Conservation (phyloP, 352 stramenopile genomes). For the Globisporangium perplexum region DNA sequence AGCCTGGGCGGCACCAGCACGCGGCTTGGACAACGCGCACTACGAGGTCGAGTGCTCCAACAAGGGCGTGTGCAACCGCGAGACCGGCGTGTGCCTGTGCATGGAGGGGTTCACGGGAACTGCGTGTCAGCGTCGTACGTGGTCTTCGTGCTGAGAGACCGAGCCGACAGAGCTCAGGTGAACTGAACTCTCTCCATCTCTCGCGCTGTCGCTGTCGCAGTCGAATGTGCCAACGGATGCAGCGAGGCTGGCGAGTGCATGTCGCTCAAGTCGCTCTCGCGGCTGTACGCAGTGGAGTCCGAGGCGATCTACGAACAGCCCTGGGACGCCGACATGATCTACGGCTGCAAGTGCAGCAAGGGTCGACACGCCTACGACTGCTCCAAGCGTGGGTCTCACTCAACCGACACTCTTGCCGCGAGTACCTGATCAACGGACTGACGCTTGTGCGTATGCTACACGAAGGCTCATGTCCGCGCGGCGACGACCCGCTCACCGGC, state of each 20-base stretch:
- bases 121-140: constrained; percentile 63
- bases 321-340: constrained; percentile 79
- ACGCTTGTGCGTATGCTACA: neutral
- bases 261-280: constrained; percentile 60
- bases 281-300: constrained; percentile 28
- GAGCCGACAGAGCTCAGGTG: too few species aligned
- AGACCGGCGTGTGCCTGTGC: constrained; percentile 45
- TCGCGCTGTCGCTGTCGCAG: constrained; percentile 22
- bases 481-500: constrained; percentile 85
- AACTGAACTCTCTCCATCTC: too few species aligned
- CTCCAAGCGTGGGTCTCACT: constrained; percentile 35
- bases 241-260: constrained; percentile 47
- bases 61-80: constrained; percentile 56
- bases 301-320: constrained; percentile 43
- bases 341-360: constrained; percentile 84
- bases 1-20: constrained; percentile 56
- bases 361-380: constrained; percentile 84
- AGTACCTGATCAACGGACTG: neutral
- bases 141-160: constrained; percentile 12
- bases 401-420: neutral
- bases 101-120: constrained; percentile 64
- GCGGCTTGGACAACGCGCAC: constrained; percentile 46
- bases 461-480: constrained; percentile 65
- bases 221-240: constrained; percentile 43
- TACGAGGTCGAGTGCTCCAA: constrained; percentile 75